A percentile compares a stretch with the other conserved stretches of the same genome.
Evolutionary conservation across 2,329 filamentous ascomycete genomes (phyloP).

Genomic region (Fusarium protoensiforme): DNA sequence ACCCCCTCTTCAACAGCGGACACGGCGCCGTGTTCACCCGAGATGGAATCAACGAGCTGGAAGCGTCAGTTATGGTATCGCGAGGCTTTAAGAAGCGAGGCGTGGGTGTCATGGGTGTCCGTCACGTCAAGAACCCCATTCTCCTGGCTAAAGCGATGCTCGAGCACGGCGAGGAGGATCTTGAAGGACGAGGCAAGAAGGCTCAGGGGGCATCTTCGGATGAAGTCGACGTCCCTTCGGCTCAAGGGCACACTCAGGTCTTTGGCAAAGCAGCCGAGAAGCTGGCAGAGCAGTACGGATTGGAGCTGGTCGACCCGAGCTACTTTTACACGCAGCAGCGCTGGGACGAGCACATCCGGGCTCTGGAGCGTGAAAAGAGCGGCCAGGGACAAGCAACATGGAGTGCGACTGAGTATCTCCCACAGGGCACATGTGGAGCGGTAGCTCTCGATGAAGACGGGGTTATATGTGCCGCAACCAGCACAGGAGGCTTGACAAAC

Average conservation of each 20-base stretch:
- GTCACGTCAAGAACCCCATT: conserved; percentile 82
- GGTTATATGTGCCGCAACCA: conserved; percentile 75
- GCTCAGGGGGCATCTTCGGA: background rate
- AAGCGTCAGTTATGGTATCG: conserved; percentile 88
- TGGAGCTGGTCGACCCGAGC: conserved; percentile 73
- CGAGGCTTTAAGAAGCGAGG: conserved; percentile 78
- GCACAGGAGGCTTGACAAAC: conserved; percentile 85
- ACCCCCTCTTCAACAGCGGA: conserved; percentile 85
- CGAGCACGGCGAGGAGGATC: conserved; percentile 71
- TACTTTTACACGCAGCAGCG: conserved; percentile 85
- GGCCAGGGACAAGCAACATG: conserved; percentile 59
- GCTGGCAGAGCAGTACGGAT: conserved; percentile 74
- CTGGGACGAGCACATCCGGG: conserved; percentile 81
- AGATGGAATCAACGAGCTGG: conserved; percentile 85
- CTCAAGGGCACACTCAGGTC: conserved; percentile 77
- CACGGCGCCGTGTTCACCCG: conserved; percentile 89
- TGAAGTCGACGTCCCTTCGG: conserved; percentile 61
- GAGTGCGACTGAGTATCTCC: conserved; percentile 74
- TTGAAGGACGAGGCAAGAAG: conserved; percentile 51
- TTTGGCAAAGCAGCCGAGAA: conserved; percentile 75
- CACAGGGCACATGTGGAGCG: conserved; percentile 86
- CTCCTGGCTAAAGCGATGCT: conserved; percentile 78
- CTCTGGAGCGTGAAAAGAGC: conserved; percentile 61
- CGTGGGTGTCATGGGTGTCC: conserved; percentile 79
- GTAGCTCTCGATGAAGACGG: conserved; percentile 84